Evolutionary conservation across 176 grass and related monocot genomes (phyloP), one percentile per base, ranked within the genome.

Genomic region (Carex myosuroides): DNA sequence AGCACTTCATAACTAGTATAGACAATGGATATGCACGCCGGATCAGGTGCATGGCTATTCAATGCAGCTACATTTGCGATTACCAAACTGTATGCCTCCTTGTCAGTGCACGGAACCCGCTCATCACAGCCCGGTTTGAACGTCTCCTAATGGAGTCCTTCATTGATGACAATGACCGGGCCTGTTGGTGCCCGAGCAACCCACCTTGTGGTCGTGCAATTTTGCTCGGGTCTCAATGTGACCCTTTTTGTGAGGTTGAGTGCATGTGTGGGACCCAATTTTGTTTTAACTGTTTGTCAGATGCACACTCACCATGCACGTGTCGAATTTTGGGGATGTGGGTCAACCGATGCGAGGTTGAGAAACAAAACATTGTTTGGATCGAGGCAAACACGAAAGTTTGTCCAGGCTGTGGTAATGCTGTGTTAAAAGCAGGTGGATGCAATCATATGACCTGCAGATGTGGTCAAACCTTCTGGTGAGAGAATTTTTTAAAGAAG

Each of bases 381-480:
- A 83, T 83, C 30, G 80, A 14, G 20, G 50, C 24, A 77, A 64
- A 83, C n/a, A 65, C 60, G 50, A 66, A 32, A 50, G 21, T 67
- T 44, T 83, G 80, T 67, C 80, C 80, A 24, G 21, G 41, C 16
- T 83, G 80, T 52, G 61, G 44, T 18, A 83, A 68, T 68, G 80
- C 39, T 30, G 80, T 83, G 80, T 11, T 54, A 13, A 83, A 83
- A 83, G 22, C 21, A 67, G 41, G 60, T 50, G 80, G 80, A 21
- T 83, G 80, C 21, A 66, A 83, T 7, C 61, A 26, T 13, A 65
- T 83, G 80, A 64, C 30, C 21, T 83, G 80, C 80, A 22, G 62
- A 50, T 83, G 80, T 39, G 60, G 80, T 42, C 80, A 83, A 67
- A 65, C 8, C 9, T 83, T 83, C 60, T 83, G 80, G 80, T 83